Evolutionary conservation across 352 stramenopile genomes (phyloP).

Genomic region (Pythium brassicae): DNA sequence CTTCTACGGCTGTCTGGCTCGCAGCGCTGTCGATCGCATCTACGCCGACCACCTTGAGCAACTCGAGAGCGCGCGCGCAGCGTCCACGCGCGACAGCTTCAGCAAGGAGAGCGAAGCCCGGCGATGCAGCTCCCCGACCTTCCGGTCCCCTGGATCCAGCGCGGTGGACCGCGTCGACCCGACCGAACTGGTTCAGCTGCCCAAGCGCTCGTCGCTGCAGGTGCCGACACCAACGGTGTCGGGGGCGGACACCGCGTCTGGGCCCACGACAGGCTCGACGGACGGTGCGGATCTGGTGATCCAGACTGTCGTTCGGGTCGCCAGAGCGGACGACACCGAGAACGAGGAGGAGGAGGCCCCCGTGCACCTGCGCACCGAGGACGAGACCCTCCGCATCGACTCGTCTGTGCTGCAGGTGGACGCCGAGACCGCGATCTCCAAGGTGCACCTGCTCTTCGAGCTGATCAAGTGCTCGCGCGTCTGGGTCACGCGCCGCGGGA

Average conservation of each 20-base stretch:
- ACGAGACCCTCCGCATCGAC: conserved; percentile 29
- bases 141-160: not conserved
- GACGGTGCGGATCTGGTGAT: no score
- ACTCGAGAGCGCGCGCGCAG: not conserved
- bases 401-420: conserved; percentile 54
- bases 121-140: conserved; percentile 5
- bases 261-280: no score
- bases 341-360: not conserved
- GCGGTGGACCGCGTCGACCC: not conserved
- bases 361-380: conserved; percentile 17
- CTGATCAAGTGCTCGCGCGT: conserved; percentile 65
- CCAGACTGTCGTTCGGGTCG: not conserved
- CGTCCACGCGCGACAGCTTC: not conserved
- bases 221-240: not conserved
- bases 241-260: no score
- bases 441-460: conserved; percentile 70
- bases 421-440: conserved; percentile 46
- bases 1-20: conserved; percentile 42
- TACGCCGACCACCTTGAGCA: not conserved
- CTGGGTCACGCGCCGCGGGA: conserved; percentile 49
- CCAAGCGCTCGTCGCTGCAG: conserved; percentile 6
- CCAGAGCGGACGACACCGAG: not conserved
- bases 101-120: conserved; percentile 9
- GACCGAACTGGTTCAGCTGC: not conserved
- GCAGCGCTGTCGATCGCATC: conserved; percentile 14